Conservation (phyloP, 495 filamentous ascomycete species). For the Tuber indicum region DNA sequence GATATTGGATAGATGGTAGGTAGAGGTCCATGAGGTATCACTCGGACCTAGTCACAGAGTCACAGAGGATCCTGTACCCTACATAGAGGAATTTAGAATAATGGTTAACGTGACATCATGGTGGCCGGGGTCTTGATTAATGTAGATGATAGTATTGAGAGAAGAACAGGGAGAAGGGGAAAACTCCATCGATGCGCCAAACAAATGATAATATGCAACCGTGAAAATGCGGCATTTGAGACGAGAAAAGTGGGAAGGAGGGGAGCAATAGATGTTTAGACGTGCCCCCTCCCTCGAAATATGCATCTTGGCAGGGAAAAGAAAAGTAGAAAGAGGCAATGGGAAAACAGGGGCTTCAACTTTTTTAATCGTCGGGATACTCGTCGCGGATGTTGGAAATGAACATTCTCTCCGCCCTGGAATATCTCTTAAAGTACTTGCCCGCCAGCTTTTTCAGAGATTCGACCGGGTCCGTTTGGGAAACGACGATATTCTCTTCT, state of each 20-base stretch:
- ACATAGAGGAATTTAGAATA: neutral
- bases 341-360: neutral
- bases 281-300: neutral
- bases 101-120: neutral
- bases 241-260: neutral
- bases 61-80: neutral
- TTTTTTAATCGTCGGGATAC: conserved; percentile 64
- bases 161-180: neutral
- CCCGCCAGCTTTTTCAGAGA: conserved; percentile 66
- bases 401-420: conserved; percentile 58
- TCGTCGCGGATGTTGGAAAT: conserved; percentile 79
- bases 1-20: neutral
- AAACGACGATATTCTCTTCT: conserved; percentile 67
- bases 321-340: neutral
- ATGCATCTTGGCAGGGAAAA: neutral
- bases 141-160: neutral
- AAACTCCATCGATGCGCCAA: neutral
- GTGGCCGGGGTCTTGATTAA: neutral
- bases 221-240: conserved; percentile 5
- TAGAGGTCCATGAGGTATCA: neutral
- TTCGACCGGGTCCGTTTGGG: conserved; percentile 47
- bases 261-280: neutral
- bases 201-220: neutral
- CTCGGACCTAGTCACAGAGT: neutral
- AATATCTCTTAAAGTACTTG: conserved; percentile 84